These are phyloP conservation scores for Aspergillus egyptiacus DNA, from an alignment of 495 filamentous ascomycete species.

Conservation along the genomic window DNA sequence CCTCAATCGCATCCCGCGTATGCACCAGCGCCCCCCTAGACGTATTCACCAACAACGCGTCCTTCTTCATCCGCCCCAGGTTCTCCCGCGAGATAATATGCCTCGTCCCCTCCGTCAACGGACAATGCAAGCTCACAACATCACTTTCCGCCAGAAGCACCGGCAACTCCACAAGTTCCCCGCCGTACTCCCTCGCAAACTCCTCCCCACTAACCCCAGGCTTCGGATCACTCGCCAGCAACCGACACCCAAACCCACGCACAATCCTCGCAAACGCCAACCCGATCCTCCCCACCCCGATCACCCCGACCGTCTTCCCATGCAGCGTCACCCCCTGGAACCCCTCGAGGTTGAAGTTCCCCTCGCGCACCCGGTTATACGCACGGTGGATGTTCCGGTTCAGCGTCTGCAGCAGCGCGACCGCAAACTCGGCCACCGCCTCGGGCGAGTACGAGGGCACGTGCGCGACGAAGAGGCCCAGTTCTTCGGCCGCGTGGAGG, in stretches of 20 bases:
- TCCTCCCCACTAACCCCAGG: constrained; percentile 34
- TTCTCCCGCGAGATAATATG: constrained; percentile 55
- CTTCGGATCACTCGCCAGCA: constrained; percentile 53
- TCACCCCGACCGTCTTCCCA: constrained; percentile 50
- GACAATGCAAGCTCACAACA: constrained; percentile 61
- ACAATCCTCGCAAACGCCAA: constrained; percentile 40
- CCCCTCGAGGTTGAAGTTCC: constrained; percentile 62
- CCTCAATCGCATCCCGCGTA: constrained; percentile 51
- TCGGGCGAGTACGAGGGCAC: constrained; percentile 67
- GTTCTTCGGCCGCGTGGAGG: constrained; percentile 45
- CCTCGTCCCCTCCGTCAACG: constrained; percentile 51
- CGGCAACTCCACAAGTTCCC: constrained; percentile 47
- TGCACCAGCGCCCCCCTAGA: constrained; percentile 60
- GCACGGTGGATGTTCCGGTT: constrained; percentile 67
- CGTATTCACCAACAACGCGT: constrained; percentile 60
- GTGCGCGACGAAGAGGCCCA: constrained; percentile 59
- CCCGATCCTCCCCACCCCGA: constrained; percentile 34
- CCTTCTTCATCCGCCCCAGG: constrained; percentile 50
- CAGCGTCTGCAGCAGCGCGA: constrained; percentile 61
- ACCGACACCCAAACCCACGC: constrained; percentile 55
- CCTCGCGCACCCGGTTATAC: constrained; percentile 66
- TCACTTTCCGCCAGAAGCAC: constrained; percentile 49
- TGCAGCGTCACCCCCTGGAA: constrained; percentile 55
- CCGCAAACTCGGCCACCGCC: constrained; percentile 66
- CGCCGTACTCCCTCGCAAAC: constrained; percentile 41